phyloP scores from a whole-genome alignment of 495 filamentous ascomycete genomes.

The Collariella sp. region DNA sequence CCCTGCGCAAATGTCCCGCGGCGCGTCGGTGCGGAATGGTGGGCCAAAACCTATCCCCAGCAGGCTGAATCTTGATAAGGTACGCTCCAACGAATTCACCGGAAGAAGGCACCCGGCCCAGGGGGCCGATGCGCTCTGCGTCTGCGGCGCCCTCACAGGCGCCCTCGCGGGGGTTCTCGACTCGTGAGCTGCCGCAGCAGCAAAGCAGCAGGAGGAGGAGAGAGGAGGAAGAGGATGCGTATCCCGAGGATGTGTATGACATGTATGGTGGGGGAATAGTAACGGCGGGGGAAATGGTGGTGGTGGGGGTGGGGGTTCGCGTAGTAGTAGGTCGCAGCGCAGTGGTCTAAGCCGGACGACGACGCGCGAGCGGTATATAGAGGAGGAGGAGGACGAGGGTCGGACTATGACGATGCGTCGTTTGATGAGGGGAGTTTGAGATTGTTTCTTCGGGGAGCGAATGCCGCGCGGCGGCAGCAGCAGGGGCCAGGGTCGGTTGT shows the following conservation, averaged over 20 bases:
- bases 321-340: constrained; percentile 28
- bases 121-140: constrained; percentile 29
- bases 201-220: constrained; percentile 22
- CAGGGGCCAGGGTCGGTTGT: constrained; percentile 31
- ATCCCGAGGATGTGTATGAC: constrained; percentile 62
- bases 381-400: constrained; percentile 65
- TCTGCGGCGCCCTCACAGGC: constrained; percentile 21
- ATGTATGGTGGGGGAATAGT: too few relatives aligned
- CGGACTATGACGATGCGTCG: constrained; percentile 59
- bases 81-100: constrained; percentile 38
- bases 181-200: constrained; percentile 25
- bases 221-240: constrained; percentile 53
- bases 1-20: constrained; percentile 39
- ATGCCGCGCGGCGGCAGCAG: constrained; percentile 26
- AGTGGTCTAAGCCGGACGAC: constrained; percentile 12
- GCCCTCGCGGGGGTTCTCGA: constrained; percentile 43
- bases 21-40: constrained; percentile 47
- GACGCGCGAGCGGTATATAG: constrained; percentile 53
- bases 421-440: constrained; percentile 78
- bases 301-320: constrained; percentile 26
- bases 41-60: constrained; percentile 45
- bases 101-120: constrained; percentile 31
- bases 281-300: too few relatives aligned
- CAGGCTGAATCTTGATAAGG: constrained; percentile 46
- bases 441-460: constrained; percentile 60